Evolutionary conservation across 2,329 filamentous ascomycete genomes (phyloP).

Genomic region (Pyricularia grisea): DNA sequence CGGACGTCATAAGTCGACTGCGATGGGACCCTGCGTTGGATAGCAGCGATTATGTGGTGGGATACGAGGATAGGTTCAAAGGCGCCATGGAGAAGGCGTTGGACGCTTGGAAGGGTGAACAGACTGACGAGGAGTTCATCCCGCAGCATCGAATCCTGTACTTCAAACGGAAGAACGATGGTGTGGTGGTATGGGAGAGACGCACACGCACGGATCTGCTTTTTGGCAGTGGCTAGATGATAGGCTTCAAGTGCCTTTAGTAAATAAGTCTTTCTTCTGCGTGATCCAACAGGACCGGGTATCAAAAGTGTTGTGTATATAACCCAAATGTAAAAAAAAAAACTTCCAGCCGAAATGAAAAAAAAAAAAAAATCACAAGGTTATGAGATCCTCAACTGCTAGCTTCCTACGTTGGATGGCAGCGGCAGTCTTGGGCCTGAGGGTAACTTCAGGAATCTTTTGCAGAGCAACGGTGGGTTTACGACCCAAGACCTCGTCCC

Average conservation of each 20-base stretch:
- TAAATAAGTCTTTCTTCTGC: not conserved
- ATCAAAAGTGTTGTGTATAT: not conserved
- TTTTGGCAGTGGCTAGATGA: conserved; percentile 41
- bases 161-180: conserved; percentile 45
- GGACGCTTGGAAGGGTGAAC: conserved; percentile 49
- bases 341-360: not conserved
- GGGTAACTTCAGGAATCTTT: not conserved
- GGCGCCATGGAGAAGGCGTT: conserved; percentile 44
- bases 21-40: conserved; percentile 49
- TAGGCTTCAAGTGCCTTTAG: conserved; percentile 1
- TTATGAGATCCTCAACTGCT: conserved; percentile 8
- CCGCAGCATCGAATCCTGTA: conserved; percentile 55
- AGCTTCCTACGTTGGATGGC: not conserved
- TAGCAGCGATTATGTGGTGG: conserved; percentile 43
- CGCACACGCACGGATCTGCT: conserved; percentile 41
- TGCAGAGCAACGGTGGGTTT: conserved; percentile 14
- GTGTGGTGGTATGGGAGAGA: conserved; percentile 46
- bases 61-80: conserved; percentile 52
- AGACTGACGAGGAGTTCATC: conserved; percentile 58
- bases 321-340: not conserved
- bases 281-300: not conserved
- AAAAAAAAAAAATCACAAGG: conserved; percentile 12
- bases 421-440: not conserved
- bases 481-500: conserved; percentile 29
- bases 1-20: conserved; percentile 49